Percentiles rank a stretch among this genome's conserved stretches.
phyloP scores from a whole-genome alignment of 148 eudicot genomes.

The Spergularia bocconei region DNA sequence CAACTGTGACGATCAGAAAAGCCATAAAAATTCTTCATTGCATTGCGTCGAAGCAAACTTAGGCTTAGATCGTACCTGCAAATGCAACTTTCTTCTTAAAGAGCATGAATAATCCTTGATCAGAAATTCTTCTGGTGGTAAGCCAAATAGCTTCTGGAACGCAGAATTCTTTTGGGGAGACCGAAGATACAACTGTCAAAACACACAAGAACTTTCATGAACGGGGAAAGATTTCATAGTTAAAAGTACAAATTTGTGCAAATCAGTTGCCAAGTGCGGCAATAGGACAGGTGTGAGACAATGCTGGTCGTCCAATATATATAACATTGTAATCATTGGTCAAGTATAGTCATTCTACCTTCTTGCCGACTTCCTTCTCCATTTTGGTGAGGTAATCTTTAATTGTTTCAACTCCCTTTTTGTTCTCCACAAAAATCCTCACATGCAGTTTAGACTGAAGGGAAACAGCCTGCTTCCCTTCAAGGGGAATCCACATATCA shows the following conservation, averaged over 20 bases:
- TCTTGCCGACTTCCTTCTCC: constrained; percentile 93
- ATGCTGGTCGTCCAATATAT: too few species aligned
- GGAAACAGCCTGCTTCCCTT: constrained; percentile 73
- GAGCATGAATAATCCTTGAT: constrained; percentile 85
- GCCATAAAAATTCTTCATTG: neutral
- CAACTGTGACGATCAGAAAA: neutral
- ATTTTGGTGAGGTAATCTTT: constrained; percentile 74
- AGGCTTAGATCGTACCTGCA: constrained; percentile 52
- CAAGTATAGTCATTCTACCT: constrained; percentile 37
- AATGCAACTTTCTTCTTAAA: constrained; percentile 67
- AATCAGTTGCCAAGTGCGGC: neutral
- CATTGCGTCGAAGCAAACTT: neutral
- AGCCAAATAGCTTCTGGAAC: constrained; percentile 75
- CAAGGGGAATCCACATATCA: constrained; percentile 82
- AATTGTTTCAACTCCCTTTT: constrained; percentile 73
- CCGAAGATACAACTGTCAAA: constrained; percentile 66
- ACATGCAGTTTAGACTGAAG: constrained; percentile 80
- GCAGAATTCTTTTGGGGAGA: constrained; percentile 81
- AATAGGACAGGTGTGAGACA: neutral
- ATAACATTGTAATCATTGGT: neutral
- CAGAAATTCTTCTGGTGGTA: constrained; percentile 90
- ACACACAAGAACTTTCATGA: constrained; percentile 17
- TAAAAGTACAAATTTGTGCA: neutral
- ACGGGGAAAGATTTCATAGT: neutral
- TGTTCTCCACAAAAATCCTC: constrained; percentile 84